Percentiles rank a stretch among this genome's conserved stretches.
Conservation (phyloP, 1,284 basidiomycete genomes). For the Polyporus tsugae region DNA sequence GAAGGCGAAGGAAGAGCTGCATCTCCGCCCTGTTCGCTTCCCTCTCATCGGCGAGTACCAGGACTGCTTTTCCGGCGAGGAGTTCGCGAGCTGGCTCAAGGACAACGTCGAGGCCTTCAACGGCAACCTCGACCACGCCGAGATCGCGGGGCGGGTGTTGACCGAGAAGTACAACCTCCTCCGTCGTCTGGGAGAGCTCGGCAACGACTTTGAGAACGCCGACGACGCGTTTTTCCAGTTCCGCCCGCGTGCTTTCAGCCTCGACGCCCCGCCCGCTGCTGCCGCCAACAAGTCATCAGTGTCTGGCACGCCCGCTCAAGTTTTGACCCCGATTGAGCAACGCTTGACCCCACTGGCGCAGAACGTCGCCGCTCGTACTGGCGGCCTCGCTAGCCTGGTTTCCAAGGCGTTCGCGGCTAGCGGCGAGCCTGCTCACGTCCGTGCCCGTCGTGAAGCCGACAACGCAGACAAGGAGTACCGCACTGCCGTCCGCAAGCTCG, state of each 20-base stretch:
- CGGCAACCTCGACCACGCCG: slow-evolving; percentile 78
- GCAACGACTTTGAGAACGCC: slow-evolving; percentile 78
- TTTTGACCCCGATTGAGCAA: slow-evolving; percentile 46
- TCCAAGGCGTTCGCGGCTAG: slow-evolving; percentile 70
- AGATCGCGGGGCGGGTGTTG: slow-evolving; percentile 81
- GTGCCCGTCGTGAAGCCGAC: slow-evolving; percentile 79
- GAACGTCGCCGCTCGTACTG: slow-evolving; percentile 71
- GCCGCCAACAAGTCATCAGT: slow-evolving; percentile 22
- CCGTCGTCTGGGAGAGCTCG: slow-evolving; percentile 81
- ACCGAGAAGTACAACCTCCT: slow-evolving; percentile 80
- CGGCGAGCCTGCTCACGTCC: slow-evolving; percentile 71
- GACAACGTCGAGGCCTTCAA: slow-evolving; percentile 74
- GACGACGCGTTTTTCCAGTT: slow-evolving; percentile 86
- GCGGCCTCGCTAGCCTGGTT: slow-evolving; percentile 75
- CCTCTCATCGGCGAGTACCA: slow-evolving; percentile 89
- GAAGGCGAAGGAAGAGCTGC: slow-evolving; percentile 70
- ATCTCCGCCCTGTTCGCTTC: slow-evolving; percentile 72
- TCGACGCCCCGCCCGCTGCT: slow-evolving; percentile 47
- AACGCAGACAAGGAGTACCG: slow-evolving; percentile 82
- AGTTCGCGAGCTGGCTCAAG: slow-evolving; percentile 80
- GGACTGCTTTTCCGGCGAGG: slow-evolving; percentile 85
- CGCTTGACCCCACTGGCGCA: slow-evolving; percentile 57
- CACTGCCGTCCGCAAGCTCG: slow-evolving; percentile 77
- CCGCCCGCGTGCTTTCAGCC: slow-evolving; percentile 77
- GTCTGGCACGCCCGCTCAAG: slow-evolving; percentile 37